Evolutionary conservation across 2,329 filamentous ascomycete species (phyloP), one percentile per base, ranked within the genome.

Genomic region (Cladophialophora chaetospira): DNA sequence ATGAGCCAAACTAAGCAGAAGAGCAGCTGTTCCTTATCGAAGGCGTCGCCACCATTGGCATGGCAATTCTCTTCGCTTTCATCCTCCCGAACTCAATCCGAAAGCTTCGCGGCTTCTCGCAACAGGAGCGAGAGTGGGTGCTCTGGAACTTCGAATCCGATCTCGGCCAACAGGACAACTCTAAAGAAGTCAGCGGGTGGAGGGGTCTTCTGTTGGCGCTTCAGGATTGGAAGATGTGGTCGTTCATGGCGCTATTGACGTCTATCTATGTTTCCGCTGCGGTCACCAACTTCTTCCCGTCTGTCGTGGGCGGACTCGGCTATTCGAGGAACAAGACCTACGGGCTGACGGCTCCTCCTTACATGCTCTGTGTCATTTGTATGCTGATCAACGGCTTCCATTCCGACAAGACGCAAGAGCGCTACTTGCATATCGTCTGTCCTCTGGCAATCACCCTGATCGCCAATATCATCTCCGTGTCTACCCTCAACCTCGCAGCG

Each of bases 251-350:
- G 0, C 68, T 68, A 26, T 65, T 61, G 63, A 53, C 42, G n/a
- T 66, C 59, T 65, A 69, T 36, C 29, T 55, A 58, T 50, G 76
- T 78, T 10, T 77, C 79, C 21, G 82, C 78, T 44, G 82, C 82
- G 5, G 82, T 88, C 13, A 86, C 82, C 36, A 87, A 86, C 69
- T 88, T 88, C 74, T 86, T 88, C 72, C 85, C 85, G 0, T 87
- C 87, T 0, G 85, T 91, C 52, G 87, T 90, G 45, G 75, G 78
- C 55, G 87, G 85, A 5, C 79, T 90, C 2, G 80, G 82, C 8
- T 88, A 86, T 69, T 78, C 0, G 85, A 85, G 0, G 88, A 58
- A 54, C 45, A 60, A 47, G 31, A 62, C 60, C 31, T 57, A 57
- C 47, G 26, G 51, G 19, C 45, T 59, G 8, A 60, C 59, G 11